phyloP scores from a whole-genome alignment of 306 rosid genomes.

The Parietaria judaica region DNA sequence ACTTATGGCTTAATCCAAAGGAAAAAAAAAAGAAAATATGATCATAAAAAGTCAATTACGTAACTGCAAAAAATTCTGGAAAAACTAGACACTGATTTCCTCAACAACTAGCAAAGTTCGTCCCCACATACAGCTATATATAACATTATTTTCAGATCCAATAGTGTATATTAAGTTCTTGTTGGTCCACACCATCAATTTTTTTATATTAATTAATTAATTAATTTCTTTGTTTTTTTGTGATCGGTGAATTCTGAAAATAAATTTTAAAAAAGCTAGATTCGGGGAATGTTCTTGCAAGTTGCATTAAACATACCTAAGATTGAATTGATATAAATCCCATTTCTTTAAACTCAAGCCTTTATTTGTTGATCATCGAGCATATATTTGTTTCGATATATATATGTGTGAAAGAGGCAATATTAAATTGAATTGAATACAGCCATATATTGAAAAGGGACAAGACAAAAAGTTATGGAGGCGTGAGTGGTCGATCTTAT shows the following conservation, averaged over 20 bases:
- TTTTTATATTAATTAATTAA: too few species aligned
- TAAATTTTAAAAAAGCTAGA: background rate
- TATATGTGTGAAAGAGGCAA: background rate
- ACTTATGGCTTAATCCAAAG: background rate
- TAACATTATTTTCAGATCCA: background rate
- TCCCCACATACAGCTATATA: constrained; percentile 18
- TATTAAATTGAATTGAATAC: background rate
- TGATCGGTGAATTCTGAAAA: background rate
- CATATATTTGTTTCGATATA: background rate
- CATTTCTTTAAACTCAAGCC: constrained; percentile 1
- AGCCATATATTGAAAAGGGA: background rate
- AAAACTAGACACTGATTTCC: background rate
- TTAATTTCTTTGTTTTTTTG: background rate
- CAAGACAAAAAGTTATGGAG: background rate
- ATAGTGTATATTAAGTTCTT: background rate
- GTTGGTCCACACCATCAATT: background rate
- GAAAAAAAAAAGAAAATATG: background rate
- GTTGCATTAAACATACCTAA: background rate
- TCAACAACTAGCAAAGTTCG: constrained; percentile 1
- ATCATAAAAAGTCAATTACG: constrained; percentile 2
- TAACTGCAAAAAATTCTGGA: background rate
- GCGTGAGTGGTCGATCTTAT: background rate
- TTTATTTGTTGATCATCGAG: background rate
- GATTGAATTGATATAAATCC: background rate
- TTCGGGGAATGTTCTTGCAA: constrained; percentile 12